phyloP scores from a whole-genome alignment of 306 rosid genomes.

The Amphicarpaea edgeworthii region DNA sequence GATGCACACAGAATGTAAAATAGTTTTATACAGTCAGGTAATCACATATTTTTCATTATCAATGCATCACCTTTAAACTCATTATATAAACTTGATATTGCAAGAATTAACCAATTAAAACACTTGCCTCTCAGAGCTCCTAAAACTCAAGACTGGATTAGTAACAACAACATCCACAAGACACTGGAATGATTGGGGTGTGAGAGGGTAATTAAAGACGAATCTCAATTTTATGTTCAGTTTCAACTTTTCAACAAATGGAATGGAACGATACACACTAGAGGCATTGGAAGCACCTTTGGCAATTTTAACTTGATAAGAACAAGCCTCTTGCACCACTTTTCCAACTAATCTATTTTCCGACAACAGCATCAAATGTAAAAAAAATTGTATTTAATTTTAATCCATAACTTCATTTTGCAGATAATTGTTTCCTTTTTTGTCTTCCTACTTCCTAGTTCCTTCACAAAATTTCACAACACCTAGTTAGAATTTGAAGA shows the following conservation, averaged over 20 bases:
- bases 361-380: constrained; percentile 18
- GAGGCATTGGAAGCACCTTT: constrained; percentile 33
- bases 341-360: constrained; percentile 29
- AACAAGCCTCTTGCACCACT: constrained; percentile 11
- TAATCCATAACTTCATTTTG: not conserved
- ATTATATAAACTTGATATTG: too few species aligned
- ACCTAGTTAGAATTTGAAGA: constrained; percentile 30
- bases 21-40: too few species aligned
- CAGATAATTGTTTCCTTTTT: constrained; percentile 4
- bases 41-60: too few species aligned
- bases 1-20: too few species aligned
- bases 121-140: not conserved
- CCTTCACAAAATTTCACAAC: constrained; percentile 23
- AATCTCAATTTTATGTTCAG: constrained; percentile 28
- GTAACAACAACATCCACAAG: not conserved
- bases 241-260: constrained; percentile 10
- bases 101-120: constrained; percentile 27
- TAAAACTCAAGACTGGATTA: constrained; percentile 17
- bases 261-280: constrained; percentile 16
- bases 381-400: constrained; percentile 9
- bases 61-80: too few species aligned
- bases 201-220: constrained; percentile 17
- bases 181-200: constrained; percentile 27
- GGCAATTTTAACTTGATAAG: constrained; percentile 28
- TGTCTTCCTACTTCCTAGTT: constrained; percentile 28